Base-by-base conservation (phyloP, 2,329 filamentous ascomycete species). In the Geosmithia putterillii region DNA sequence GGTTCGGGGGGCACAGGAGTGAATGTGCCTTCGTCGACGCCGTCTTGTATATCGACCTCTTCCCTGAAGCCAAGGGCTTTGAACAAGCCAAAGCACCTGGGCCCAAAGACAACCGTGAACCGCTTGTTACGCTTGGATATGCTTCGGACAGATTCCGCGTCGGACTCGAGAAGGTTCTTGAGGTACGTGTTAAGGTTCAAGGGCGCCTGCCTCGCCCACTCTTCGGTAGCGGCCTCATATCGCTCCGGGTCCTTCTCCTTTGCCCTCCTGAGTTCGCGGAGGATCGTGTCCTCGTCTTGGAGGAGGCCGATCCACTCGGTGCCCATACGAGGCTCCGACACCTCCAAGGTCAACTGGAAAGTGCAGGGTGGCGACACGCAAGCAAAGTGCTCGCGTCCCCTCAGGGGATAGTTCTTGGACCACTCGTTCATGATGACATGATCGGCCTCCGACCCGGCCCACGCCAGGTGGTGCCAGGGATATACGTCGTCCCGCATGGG, bases 61-160 rank as follows among this genome's bases (percentile, higher is more conserved):
- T 73, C 69, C 2, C 56, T 49, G 39, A 76, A 77, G 10, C 69
- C 71, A 4, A 79, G 57, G 12, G 63, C 62, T 14, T 57, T 58
- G 49, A 77, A 72, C 12, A 78, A 61, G 19, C 57, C 52, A 39
- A 69, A 66, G 42, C 71, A 71, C 4, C 69, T 65, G 4, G 62
- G 61, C 0, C 73, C 70, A 45, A 78, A 76, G 7, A 74, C 61
- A 2, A 76, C 67, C 21, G 60, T 58, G 44, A 77, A 78, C 14
- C 69, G 66, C 52, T 76, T 77, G 50, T 79, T 79, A 2, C 73
- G 60, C 43, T 70, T 71, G 2, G 73, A 72, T 32, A 79, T 75
- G 41, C 60, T 70, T 38, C 69, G 59, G 0, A 54, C 54, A 8
- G 61, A 59, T 32, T 60, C 58, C 1, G 57, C 56, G 2, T 57